Evolutionary conservation across 2,329 filamentous ascomycete genomes (phyloP), one percentile per base, ranked within the genome.

Genomic region (Colletotrichum plurivorum): DNA sequence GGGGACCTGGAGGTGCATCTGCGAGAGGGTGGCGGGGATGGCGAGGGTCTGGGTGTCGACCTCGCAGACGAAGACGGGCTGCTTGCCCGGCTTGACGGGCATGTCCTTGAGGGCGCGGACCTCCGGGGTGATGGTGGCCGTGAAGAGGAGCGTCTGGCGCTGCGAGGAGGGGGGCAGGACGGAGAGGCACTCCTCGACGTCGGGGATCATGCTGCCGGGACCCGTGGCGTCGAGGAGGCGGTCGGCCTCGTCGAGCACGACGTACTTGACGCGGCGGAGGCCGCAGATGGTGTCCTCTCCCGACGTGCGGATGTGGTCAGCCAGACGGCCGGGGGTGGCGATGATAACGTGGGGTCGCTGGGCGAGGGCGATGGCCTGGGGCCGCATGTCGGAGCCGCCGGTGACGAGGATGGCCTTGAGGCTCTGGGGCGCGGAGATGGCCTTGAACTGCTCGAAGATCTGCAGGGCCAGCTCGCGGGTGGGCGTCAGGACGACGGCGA

Each of bases 201-300:
- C 96, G 5, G 94, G 92, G n/a, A 98, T 86, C 95, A 98, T 98
- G 80, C 92, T 95, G 27, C 95, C 95, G 18, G 88, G 87, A 0
- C 88, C 89, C 57, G 90, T 89, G 41, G 90, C 88, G 46, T 92
- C 88, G 52, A 99, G 88, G 45, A 99, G 86, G 52, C 96, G 90
- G 82, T 99, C 96, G 4, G 96, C 96, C 84, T 99, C 96, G 78
- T 99, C 96, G 49, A 99, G 91, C 8, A 99, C 94, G 3, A 98
- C 93, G 78, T 93, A 95, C 66, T 89, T 90, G 27, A 94, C 92
- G 58, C 95, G 89, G 18, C 90, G 87, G 53, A 99, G 84, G 1
- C 94, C 95, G 68, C 90, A 90, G 69, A 97, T 89, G 0, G 95
- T 98, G 77, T 99, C 96, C 76, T 95, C 90, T 51, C 96, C 96